These are phyloP conservation scores for Colletotrichum phormii DNA, from an alignment of 2,329 filamentous ascomycete species.

Conservation along the genomic window DNA sequence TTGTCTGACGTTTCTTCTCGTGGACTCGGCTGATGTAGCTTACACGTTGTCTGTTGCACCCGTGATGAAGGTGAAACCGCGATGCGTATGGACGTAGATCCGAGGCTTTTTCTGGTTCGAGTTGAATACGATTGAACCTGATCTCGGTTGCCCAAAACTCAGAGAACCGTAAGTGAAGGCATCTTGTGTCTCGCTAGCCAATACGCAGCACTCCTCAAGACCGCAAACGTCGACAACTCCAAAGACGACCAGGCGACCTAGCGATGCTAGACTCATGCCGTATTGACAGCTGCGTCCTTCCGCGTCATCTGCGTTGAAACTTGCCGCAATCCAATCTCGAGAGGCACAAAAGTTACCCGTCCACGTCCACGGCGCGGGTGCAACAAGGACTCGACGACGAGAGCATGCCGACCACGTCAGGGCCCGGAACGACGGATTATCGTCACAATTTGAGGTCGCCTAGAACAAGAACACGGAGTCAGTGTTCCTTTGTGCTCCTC, in stretches of 20 bases:
- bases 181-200: not conserved
- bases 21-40: not conserved
- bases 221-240: not conserved
- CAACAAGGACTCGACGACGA: conserved; percentile 26
- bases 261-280: not conserved
- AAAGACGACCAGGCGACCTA: not conserved
- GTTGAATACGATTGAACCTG: not conserved
- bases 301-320: not conserved
- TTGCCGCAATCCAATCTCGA: not conserved
- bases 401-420: conserved; percentile 19
- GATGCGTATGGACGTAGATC: not conserved
- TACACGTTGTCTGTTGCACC: conserved; percentile 32
- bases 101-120: not conserved
- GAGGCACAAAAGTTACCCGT: conserved; percentile 7
- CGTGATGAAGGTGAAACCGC: conserved; percentile 17
- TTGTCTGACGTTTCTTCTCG: not conserved
- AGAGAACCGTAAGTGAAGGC: not conserved
- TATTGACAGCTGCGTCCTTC: not conserved
- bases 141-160: too few species aligned
- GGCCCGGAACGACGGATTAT: conserved; percentile 6
- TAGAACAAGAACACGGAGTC: not conserved
- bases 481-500: not conserved
- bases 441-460: not conserved
- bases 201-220: not conserved
- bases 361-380: conserved; percentile 15